Evolutionary conservation across 257 asterid genomes (phyloP), one percentile per base, ranked within the genome.

Genomic region (Petunia secreta): DNA sequence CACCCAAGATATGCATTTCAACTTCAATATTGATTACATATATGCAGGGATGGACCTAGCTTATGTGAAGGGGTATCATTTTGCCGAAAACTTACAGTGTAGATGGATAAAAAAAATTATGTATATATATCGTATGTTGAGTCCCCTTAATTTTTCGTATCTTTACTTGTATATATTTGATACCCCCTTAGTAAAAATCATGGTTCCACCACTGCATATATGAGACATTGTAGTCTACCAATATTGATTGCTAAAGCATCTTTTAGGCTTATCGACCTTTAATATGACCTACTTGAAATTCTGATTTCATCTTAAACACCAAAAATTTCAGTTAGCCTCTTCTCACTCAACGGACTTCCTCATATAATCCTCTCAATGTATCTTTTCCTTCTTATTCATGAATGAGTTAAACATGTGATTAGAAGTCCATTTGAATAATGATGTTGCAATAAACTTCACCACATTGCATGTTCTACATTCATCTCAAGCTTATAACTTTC

Each of bases 341-440:
- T 67, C 76, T 69, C 40, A 25, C 2, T 9, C 38, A 66, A 6
- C 3, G 14, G 37, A 66, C 38, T 66, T 66, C 50, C 15, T 15
- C 8, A 2, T 38, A 66, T 52, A 15, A 66, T 15, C 54, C 25
- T 15, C 75, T 41, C 6, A 9, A 41, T 14, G 9, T 2, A 68
- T 4, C 4, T 1, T 65, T 9, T 16, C 76, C 52, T 44, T 16
- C 58, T 9, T 16, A 16, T 16, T 43, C 40, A 68, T 8, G 40
- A 68, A 16, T 8, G n/a, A 43, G 41, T 69, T 69, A 69, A 46
- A 44, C 40, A 69, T 69, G 59, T 69, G 41, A 69, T 69, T 9
- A 68, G 8, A 37, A n/a, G 2, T 44, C 41, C 57, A 68, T 68
- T 16, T 43, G 16, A 1, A 43, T 68, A 44, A 41, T 66, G 8